Conservation (phyloP, 1,139 yeast species). For the Casaregolazyma lundiana region DNA sequence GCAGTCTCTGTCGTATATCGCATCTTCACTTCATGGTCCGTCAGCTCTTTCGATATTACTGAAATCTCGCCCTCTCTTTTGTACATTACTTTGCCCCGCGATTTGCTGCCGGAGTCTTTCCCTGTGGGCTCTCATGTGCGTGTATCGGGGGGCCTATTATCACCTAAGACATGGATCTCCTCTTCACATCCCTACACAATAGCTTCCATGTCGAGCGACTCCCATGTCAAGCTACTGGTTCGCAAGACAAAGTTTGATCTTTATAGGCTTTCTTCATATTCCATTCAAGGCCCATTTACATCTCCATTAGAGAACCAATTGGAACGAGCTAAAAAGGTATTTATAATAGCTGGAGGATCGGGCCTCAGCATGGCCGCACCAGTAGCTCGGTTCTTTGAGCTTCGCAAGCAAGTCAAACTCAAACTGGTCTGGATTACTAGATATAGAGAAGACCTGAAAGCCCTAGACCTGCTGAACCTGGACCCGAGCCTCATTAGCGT, state of each 20-base stretch:
- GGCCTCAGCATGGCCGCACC: slow-evolving; percentile 80
- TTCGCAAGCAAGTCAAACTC: slow-evolving; percentile 16
- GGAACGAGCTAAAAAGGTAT: slow-evolving; percentile 47
- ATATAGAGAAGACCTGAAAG: slow-evolving; percentile 40
- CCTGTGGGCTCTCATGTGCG: slow-evolving; percentile 48
- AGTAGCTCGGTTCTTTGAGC: slow-evolving; percentile 23
- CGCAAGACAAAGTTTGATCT: slow-evolving; percentile 33
- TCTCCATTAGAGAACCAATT: slow-evolving; percentile 31
- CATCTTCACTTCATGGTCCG: slow-evolving; percentile 28
- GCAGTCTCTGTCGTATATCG: slow-evolving; percentile 38
- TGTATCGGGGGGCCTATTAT: slow-evolving; percentile 31
- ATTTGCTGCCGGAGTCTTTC: slow-evolving; percentile 29
- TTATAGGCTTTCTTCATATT: slow-evolving; percentile 25
- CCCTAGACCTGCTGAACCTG: slow-evolving; percentile 36
- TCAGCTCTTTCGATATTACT: slow-evolving; percentile 27
- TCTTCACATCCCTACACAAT: slow-evolving; percentile 83
- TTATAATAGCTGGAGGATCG: slow-evolving; percentile 77
- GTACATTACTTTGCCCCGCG: slow-evolving; percentile 35
- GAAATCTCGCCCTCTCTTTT: slow-evolving; percentile 29
- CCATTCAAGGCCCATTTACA: slow-evolving; percentile 32
- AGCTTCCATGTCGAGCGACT: slow-evolving; percentile 58
- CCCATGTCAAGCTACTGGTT: slow-evolving; percentile 40
- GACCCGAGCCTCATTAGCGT: slow-evolving; percentile 29
- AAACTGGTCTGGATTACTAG: slow-evolving; percentile 52
- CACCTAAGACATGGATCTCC: slow-evolving; percentile 40